Base-by-base conservation (phyloP, 768 basidiomycete species). In the Podaxis sp. region DNA sequence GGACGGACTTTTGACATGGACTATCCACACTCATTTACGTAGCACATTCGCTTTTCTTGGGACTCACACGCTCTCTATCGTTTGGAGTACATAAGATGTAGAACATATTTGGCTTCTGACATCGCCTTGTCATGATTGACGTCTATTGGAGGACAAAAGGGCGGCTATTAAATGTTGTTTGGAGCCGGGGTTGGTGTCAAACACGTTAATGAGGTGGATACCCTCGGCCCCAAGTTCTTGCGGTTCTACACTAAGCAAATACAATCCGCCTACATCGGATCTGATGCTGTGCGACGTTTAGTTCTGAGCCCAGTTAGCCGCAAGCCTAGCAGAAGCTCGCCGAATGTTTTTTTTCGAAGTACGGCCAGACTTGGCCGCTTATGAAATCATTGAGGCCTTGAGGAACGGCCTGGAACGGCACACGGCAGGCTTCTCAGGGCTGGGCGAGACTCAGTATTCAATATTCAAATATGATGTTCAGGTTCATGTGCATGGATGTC, bases 11-110 rank as follows among this genome's bases (percentile, higher is more conserved):
- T 19, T 36, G 30, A 54, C 9, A 54, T 11, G 28, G 26, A 57
- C 44, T 40, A 56, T 7, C 39, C 55, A 59, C 57, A n/a, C 57
- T 59, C 57, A 26, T 59, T 59, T 51, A 19, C 15, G 9, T 46
- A 26, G 51, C 12, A 44, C 26, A 44, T 22, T 57, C 40, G 22
- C 28, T 44, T 44, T 42, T 44, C 17, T 42, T 38, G 40, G 42
- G 42, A 57, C 57, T 33, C 28, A 46, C 28, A 46, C 44, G 9
- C 54, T 22, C 26, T 52, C 28, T 28, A 33, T 44, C 49, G 26
- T 28, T 51, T 51, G 44, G n/a, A 8, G 19, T 46, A 46, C 19
- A 46, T 33, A 46, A 46, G 44, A 46, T 46, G 44, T 46, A 46
- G 44, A 46, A n/a, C 44, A 22, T 19, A 19, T 46, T 44, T 46